Base-by-base conservation (phyloP, 1,284 basidiomycete genomes). In the Xerocomus minutiporus region DNA sequence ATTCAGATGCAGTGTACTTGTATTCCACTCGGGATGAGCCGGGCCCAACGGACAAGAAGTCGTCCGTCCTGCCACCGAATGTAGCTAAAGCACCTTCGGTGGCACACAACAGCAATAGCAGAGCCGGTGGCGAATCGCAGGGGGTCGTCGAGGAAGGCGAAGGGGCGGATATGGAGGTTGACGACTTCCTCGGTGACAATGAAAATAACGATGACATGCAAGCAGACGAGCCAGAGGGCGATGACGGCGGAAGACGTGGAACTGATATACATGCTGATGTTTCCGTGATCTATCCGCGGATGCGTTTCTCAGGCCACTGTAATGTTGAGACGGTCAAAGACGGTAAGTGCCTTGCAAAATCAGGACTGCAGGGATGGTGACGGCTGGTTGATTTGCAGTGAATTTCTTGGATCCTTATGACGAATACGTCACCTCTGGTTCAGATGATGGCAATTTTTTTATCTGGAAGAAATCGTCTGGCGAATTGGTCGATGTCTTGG, bases 241-340 rank as follows among this genome's bases (percentile, higher is more conserved):
- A 69, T 7, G 72, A 71, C 0, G 72, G 71, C 28, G 61, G 59
- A 23, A 57, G 44, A 53, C 53, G 51, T 32, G 62, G n/a, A 23
- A 57, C 66, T 15, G 67, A 71, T 13, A 60, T 62, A 36, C 65
- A 71, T 53, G 60, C 71, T 13, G 63, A 70, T 52, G 73, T 84
- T 1, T 84, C 91, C 2, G 66, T 84, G 34, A 72, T 96, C 48
- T 72, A 81, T 51, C 93, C 94, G n/a, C 78, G 81, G 28, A 69
- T 68, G 51, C 77, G 79, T 8, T 97, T 81, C 69, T 67, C 68
- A 25, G 94, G 94, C 2, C 84, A 88, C 38, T 82, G 85, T 57
- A 97, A 97, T 68, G 74, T 87, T 4, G 84, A 86, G 59, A 97
- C 94, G 0, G 83, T 95, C 51, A 97, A 97, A 71, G 94, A 97